Conservation (phyloP, 2,329 filamentous ascomycete genomes). For the Sporothrix brunneoviolacea region DNA sequence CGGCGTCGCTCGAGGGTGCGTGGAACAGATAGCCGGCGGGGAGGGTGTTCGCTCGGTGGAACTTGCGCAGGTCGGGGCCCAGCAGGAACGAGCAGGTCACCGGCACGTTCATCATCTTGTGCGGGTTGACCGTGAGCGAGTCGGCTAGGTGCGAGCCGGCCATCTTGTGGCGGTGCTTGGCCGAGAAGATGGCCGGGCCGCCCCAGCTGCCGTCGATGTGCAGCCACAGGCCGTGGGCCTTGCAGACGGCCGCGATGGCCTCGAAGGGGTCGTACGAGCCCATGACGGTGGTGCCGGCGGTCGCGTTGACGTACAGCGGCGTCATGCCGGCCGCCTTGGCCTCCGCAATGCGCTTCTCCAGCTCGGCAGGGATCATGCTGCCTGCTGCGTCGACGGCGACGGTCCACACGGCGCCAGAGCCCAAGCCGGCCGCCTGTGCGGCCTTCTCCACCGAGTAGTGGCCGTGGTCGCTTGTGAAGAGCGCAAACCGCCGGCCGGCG, state of each 20-base stretch:
- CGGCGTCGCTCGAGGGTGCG: conserved; percentile 23
- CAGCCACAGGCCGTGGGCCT: conserved; percentile 71
- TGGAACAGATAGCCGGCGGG: conserved; percentile 84
- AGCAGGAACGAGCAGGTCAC: conserved; percentile 88
- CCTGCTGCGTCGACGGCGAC: conserved; percentile 70
- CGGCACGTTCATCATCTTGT: conserved; percentile 94
- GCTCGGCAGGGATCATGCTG: conserved; percentile 59
- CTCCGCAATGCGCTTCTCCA: conserved; percentile 56
- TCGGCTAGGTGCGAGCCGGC: conserved; percentile 67
- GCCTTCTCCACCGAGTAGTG: conserved; percentile 96
- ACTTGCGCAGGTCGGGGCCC: conserved; percentile 64
- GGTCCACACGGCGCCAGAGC: conserved; percentile 62
- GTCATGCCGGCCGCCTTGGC: conserved; percentile 64
- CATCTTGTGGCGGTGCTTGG: conserved; percentile 57
- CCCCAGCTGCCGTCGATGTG: conserved; percentile 94
- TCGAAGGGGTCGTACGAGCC: conserved; percentile 81
- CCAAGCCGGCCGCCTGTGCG: conserved; percentile 83
- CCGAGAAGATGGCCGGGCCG: conserved; percentile 71
- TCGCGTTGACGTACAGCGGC: conserved; percentile 92
- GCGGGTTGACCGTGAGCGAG: conserved; percentile 81
- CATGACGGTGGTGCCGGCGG: conserved; percentile 87
- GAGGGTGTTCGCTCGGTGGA: conserved; percentile 79
- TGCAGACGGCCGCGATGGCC: conserved; percentile 63
- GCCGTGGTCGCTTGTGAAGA: conserved; percentile 85
- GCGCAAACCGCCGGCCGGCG: conserved; percentile 56